Evolutionary conservation across 345 rosid genomes (phyloP), one percentile per base, ranked within the genome.

Genomic region (Corchorus capsularis): DNA sequence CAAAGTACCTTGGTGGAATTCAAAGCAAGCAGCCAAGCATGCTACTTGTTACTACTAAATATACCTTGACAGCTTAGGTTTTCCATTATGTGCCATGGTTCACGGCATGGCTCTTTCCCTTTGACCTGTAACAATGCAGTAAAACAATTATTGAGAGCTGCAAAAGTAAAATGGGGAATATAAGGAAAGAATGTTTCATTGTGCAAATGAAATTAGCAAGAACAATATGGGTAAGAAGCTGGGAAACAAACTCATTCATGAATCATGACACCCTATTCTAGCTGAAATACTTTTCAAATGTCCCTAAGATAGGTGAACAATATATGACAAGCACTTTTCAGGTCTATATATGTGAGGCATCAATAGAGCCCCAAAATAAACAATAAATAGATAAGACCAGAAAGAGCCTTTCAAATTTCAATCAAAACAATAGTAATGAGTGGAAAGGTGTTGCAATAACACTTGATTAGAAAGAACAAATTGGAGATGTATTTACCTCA

Each of bases 401-500:
- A 27, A 27, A 72, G 49, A 72, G 49, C 0, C 49, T 6, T 74
- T 61, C 13, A 1, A 54, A 55, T 37, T 50, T 46, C 59, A 49
- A n/a, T 57, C 64, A 13, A 41, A 19, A 74, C 56, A 32, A 8
- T 46, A 45, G 11, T 54, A 79, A 56, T 12, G 63, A 57, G 19
- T 1, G 6, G 52, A 69, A 17, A 62, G 17, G 16, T 39, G 60
- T 7, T 45, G 19, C 41, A 62, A 41, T 41, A 27, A 27, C 27
- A n/a, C 22, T 43, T 52, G 69, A 46, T 15, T 27, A 66, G 43
- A 60, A 79, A 73, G 60, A 62, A 32, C 20, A 37, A 69, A 57
- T 12, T 61, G 7, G 10, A 19, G 61, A 19, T 59, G 15, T 45
- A 37, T 52, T 77, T 83, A 84, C 87, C 84, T 81, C 64, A 19